Base-by-base conservation (phyloP, 2,329 filamentous ascomycete species). In the Coniochaeta pulveracea region DNA sequence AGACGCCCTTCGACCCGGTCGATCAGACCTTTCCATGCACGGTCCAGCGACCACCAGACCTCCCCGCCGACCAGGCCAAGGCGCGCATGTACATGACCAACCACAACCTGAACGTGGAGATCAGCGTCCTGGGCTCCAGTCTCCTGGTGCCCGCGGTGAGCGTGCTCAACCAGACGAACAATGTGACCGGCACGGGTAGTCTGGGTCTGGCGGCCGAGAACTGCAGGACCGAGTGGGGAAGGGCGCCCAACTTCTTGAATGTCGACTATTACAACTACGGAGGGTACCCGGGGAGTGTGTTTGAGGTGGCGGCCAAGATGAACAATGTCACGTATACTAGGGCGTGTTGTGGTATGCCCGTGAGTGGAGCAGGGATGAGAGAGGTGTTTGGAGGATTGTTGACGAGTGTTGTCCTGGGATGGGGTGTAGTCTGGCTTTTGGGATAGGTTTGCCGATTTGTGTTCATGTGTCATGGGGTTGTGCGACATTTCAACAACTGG, bases 231-330 rank as follows among this genome's bases (percentile, higher is more conserved):
- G 52, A 61, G 30, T 91, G 81, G 81, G 65, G 65, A 14, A 69
- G 72, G 7, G 66, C 82, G 1, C 85, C 85, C 3, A 89, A 80
- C 47, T 76, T 86, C 48, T 62, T 93, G 32, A 76, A 91, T 34
- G 83, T 91, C 17, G 85, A 93, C 52, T 91, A 85, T 55, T 93
- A 91, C 58, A 85, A 91, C 52, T 64, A 66, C 39, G 82, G 81
- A 19, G 63, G 58, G 22, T 69, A 54, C 19, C 65, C 60, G 4
- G 85, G 85, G 2, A 82, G 80, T 3, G 83, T 91, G 8, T 93
- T 93, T 47, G 68, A 80, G 48, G 78, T 81, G 14, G 80, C 79
- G 0, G 80, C 80, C 1, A 49, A 57, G 37, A 70, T 75, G 43
- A 91, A 89, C 54, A 76, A 79, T 39, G 81, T 91, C 29, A 77